Conservation (phyloP, 31 red algal species). For the Bonnemaisonia californica region DNA sequence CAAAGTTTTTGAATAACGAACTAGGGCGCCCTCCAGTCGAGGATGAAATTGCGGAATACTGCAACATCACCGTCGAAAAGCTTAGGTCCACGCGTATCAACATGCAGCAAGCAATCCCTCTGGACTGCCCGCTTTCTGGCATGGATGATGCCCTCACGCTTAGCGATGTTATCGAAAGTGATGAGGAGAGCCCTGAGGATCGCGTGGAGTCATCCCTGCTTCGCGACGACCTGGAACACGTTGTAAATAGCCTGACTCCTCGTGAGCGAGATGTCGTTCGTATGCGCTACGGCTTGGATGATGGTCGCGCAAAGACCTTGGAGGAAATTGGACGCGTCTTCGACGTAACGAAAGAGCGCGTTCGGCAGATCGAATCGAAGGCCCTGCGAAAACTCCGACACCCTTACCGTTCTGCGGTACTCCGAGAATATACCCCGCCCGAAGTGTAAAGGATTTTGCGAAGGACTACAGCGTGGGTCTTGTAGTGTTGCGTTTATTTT, state of each 20-base stretch:
- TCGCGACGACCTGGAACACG: conserved; percentile 80
- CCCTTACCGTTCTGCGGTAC: conserved; percentile 67
- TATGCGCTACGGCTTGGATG: conserved; percentile 92
- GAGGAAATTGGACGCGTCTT: conserved; percentile 90
- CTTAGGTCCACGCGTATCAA: conserved; percentile 40
- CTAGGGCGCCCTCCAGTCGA: conserved; percentile 69
- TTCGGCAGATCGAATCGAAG: conserved; percentile 88
- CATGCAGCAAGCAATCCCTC: conserved; percentile 49
- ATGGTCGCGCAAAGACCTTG: conserved; percentile 82
- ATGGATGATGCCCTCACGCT: conserved; percentile 51
- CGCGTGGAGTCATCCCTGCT: conserved; percentile 48
- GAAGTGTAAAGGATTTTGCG: conserved; percentile 17
- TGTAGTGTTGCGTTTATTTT: too few relatives aligned
- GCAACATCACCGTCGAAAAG: conserved; percentile 65
- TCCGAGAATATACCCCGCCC: conserved; percentile 73
- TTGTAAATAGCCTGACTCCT: conserved; percentile 62
- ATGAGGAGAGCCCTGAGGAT: conserved; percentile 75
- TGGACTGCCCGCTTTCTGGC: conserved; percentile 69
- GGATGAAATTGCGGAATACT: conserved; percentile 64
- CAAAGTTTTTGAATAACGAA: conserved; percentile 45
- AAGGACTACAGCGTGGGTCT: neutral
- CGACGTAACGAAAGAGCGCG: conserved; percentile 83
- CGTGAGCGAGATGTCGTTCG: conserved; percentile 86
- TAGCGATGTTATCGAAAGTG: conserved; percentile 73
- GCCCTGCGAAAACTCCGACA: conserved; percentile 89